Percentiles rank a stretch among this genome's conserved stretches.
phyloP scores from a whole-genome alignment of 2,329 filamentous ascomycete genomes.

The Phaeophleospora eucalypticola region DNA sequence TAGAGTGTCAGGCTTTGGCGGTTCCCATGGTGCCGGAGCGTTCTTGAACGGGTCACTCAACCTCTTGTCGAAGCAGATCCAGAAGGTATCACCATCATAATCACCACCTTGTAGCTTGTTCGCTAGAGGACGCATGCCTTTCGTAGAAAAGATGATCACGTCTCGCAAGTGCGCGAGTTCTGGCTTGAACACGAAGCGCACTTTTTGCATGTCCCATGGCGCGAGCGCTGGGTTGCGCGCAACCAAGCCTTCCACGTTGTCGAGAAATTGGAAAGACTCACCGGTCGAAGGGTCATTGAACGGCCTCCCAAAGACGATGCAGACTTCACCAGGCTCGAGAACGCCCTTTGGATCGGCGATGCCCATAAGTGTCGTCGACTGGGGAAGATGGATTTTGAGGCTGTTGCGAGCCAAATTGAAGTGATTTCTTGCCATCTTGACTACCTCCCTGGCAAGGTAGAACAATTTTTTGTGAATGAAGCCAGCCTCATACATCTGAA shows the following conservation, averaged over 20 bases:
- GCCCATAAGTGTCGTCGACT: conserved; percentile 62
- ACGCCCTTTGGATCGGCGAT: conserved; percentile 62
- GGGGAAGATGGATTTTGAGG: conserved; percentile 49
- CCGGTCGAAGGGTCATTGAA: conserved; percentile 52
- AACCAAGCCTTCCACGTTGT: conserved; percentile 55
- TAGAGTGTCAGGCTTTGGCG: conserved; percentile 32
- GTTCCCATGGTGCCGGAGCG: conserved; percentile 49
- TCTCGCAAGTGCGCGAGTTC: conserved; percentile 67
- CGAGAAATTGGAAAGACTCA: background rate
- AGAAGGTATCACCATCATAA: conserved; percentile 73
- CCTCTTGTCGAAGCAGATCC: conserved; percentile 68
- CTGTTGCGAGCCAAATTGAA: conserved; percentile 21
- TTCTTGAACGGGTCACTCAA: conserved; percentile 67
- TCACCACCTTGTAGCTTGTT: conserved; percentile 72
- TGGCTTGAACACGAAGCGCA: conserved; percentile 48
- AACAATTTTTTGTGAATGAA: conserved; percentile 18
- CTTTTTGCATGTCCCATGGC: conserved; percentile 66
- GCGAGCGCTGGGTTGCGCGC: conserved; percentile 67
- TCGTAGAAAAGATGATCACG: conserved; percentile 70
- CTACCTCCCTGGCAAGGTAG: conserved; percentile 19
- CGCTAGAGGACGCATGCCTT: conserved; percentile 60
- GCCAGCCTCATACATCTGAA: conserved; percentile 50
- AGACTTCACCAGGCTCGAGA: conserved; percentile 62
- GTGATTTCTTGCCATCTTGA: conserved; percentile 3
- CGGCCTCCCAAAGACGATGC: conserved; percentile 61